Base-by-base conservation (phyloP, 1,284 basidiomycete species). In the Fistulinella cinereoalba region DNA sequence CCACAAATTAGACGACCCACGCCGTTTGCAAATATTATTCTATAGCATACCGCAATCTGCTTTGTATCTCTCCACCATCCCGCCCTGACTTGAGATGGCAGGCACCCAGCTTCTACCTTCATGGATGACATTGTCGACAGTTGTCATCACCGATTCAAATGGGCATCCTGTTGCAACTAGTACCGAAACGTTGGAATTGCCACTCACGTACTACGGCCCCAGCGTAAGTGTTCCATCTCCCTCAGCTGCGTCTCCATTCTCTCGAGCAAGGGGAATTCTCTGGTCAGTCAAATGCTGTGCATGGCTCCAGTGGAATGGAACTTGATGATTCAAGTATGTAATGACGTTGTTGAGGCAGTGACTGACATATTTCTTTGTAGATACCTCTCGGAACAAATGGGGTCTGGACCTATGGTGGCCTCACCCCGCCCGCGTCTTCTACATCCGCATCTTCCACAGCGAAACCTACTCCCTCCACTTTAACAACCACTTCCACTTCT, bases 181-280 rank as follows among this genome's bases (percentile, higher is more conserved):
- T 33, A 74, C 72, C 5, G 76, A 73, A 44, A 67, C 80, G 11
- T 52, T 84, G 32, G 75, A 71, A 51, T 58, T 87, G 43, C 82
- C 85, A 42, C 67, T 85, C 52, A 87, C 85, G 2, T 88, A 88
- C 64, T 85, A 78, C 55, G 85, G 85, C 33, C 83, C 85, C 46
- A 79, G 80, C 63, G 84, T 87, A 62, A 75, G 85, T 78, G 2
- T 33, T 36, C 29, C 4, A 32, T 46, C 31, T 37, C 24, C 16
- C 15, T n/a, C n/a, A 38, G n/a, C 11, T 23, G 41, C 41, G 34
- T 43, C 32, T 16, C 8, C 28, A 23, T 29, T 4, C 29, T 28
- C 18, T 34, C 28, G n/a, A n/a, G n/a, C n/a, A n/a, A n/a, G n/a
- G n/a, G n/a, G n/a, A n/a, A n/a, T n/a, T n/a, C n/a, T n/a, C n/a